Conservation (phyloP, 768 basidiomycete species). For the Phlebiopsis gigantea region DNA sequence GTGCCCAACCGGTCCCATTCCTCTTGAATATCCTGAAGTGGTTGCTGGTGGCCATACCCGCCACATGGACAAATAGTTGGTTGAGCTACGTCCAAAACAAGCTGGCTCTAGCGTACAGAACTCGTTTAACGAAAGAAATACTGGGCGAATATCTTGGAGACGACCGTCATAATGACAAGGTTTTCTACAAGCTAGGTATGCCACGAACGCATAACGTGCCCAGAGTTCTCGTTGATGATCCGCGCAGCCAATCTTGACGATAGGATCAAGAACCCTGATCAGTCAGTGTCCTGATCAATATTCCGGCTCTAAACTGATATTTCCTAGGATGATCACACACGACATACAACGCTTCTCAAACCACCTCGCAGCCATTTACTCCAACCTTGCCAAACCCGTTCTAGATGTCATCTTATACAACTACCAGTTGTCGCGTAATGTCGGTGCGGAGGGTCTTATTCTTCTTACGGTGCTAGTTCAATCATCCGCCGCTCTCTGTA, state of each 20-base stretch:
- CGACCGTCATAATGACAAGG: conserved; percentile 67
- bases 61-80: conserved; percentile 92
- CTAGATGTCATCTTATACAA: conserved; percentile 94
- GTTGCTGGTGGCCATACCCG: conserved; percentile 89
- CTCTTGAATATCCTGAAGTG: conserved; percentile 82
- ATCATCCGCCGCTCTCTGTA: conserved; percentile 73
- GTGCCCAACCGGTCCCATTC: conserved; percentile 75
- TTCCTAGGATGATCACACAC: conserved; percentile 81
- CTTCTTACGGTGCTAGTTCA: conserved; percentile 83
- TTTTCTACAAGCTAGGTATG: conserved; percentile 88
- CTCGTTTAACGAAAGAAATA: conserved; percentile 78
- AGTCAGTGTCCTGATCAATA: conserved; percentile 39
- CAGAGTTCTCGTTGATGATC: background rate
- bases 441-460: conserved; percentile 89
- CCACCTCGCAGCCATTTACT: conserved; percentile 89
- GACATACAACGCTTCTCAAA: conserved; percentile 92
- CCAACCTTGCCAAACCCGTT: conserved; percentile 89
- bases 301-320: background rate
- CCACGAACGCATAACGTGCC: background rate
- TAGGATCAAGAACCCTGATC: conserved; percentile 92
- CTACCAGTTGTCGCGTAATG: conserved; percentile 89
- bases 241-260: conserved; percentile 85
- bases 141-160: conserved; percentile 82
- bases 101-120: conserved; percentile 83
- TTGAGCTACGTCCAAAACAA: conserved; percentile 92